Conservation (phyloP, 345 rosid genomes). For the Linum usitatissimum region DNA sequence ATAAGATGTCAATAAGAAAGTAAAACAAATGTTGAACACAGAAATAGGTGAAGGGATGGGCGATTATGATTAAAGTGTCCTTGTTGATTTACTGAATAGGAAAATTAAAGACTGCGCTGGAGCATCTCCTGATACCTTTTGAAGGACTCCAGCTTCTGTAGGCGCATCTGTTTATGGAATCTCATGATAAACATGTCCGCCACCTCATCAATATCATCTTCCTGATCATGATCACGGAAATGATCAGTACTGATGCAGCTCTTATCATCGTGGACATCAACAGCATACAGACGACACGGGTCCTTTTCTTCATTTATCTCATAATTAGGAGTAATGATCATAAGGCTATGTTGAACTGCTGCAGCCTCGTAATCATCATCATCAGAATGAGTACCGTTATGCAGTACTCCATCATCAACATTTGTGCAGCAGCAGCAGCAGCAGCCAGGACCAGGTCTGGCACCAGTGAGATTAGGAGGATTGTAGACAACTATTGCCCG, state of each 20-base stretch:
- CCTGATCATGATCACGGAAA: constrained; percentile 1
- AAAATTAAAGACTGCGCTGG: constrained; percentile 11
- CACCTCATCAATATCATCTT: constrained; percentile 21
- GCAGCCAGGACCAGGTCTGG: neutral
- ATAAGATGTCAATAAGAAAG: too few species aligned
- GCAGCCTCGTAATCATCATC: neutral
- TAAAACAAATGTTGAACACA: too few species aligned
- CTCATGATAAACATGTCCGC: constrained; percentile 24
- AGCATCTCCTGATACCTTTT: constrained; percentile 23
- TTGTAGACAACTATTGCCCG: neutral
- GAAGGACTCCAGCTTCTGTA: constrained; percentile 26
- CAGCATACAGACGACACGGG: neutral
- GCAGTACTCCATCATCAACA: neutral
- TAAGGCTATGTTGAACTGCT: neutral
- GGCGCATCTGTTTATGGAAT: constrained; percentile 21
- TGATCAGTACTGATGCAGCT: too few species aligned
- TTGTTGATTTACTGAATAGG: too few species aligned
- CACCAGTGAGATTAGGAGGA: neutral
- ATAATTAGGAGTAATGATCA: too few species aligned
- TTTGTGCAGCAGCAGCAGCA: neutral
- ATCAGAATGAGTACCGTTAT: neutral
- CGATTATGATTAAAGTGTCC: too few species aligned
- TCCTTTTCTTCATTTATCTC: neutral
- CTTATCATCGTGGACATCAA: neutral
- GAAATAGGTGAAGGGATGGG: too few species aligned